Evolutionary conservation across 148 eudicot species (phyloP).

Genomic region (Mesembryanthemum crystallinum): DNA sequence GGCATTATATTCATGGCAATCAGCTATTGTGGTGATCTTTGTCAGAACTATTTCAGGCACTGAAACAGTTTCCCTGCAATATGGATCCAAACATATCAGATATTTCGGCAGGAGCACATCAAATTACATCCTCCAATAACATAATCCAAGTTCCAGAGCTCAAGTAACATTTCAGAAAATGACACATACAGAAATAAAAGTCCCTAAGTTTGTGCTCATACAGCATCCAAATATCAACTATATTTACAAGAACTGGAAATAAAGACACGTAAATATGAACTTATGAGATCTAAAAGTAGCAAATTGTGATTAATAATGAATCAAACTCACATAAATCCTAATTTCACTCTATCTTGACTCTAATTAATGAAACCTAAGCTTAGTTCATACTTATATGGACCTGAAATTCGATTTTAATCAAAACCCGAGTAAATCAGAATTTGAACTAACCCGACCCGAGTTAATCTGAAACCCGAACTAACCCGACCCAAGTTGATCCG

Average conservation of each 20-base stretch:
- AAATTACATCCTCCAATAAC: constrained; percentile 1
- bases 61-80: constrained; percentile 52
- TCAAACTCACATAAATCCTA: not conserved
- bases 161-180: not conserved
- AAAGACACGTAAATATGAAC: not conserved
- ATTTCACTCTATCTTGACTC: no score
- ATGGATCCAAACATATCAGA: constrained; percentile 11
- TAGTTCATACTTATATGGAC: no score
- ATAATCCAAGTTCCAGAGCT: not conserved
- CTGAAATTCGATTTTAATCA: no score
- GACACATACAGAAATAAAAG: not conserved
- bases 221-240: not conserved
- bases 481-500: no score
- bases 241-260: not conserved
- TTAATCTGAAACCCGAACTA: no score
- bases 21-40: constrained; percentile 23
- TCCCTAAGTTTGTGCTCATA: no score
- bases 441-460: no score
- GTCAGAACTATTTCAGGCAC: constrained; percentile 24
- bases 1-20: constrained; percentile 28
- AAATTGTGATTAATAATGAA: no score
- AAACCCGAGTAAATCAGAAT: no score
- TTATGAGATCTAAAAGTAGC: not conserved
- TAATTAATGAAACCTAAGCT: no score
- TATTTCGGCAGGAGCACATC: not conserved